phyloP scores from a whole-genome alignment of 495 filamentous ascomycete species.

The Darksidea phi region DNA sequence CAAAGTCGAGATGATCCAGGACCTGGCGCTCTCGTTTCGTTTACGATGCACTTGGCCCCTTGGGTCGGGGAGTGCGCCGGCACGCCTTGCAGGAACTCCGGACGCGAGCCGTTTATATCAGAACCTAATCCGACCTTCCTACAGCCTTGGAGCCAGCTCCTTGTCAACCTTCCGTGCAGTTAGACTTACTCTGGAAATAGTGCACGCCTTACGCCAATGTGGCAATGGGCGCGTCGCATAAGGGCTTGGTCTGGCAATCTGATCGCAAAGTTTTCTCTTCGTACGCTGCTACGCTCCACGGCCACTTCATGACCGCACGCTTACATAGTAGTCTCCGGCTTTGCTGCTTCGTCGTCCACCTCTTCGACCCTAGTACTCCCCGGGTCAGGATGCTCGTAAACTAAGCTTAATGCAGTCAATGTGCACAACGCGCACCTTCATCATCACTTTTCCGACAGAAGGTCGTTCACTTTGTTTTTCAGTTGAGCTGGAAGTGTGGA shows the following conservation, averaged over 20 bases:
- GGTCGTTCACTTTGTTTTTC: no score
- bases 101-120: conserved; percentile 17
- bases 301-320: no score
- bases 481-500: not conserved
- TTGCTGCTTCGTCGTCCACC: no score
- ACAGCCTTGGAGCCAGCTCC: not conserved
- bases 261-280: no score
- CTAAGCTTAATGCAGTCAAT: no score
- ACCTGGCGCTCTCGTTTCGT: not conserved
- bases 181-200: conserved; percentile 1
- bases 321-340: no score
- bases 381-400: no score
- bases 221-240: not conserved
- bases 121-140: conserved; percentile 6
- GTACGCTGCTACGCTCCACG: no score
- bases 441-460: no score
- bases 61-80: not conserved
- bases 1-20: not conserved
- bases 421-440: no score
- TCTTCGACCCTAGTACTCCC: no score
- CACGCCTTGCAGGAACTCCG: not conserved
- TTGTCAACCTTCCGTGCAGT: not conserved
- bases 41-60: conserved; percentile 10
- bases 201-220: not conserved
- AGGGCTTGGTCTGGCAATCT: not conserved